Evolutionary conservation across 805 yeast genomes (phyloP).

Genomic region (Lipomyces yamanashiensis): DNA sequence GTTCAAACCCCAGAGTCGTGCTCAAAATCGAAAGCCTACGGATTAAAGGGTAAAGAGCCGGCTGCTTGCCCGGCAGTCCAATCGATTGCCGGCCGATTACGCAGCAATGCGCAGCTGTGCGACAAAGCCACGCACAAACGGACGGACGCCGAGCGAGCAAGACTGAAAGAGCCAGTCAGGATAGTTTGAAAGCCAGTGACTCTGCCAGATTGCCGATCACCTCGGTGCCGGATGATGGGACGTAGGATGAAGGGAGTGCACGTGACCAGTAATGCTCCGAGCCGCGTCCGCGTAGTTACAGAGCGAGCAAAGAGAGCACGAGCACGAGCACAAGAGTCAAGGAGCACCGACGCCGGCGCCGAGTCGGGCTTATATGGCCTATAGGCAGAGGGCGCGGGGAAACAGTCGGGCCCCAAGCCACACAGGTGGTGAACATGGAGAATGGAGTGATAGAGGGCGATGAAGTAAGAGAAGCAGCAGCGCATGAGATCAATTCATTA

Average conservation of each 20-base stretch:
- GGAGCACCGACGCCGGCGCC: constrained; percentile 13
- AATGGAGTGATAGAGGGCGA: background rate
- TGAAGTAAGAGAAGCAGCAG: background rate
- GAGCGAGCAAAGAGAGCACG: background rate
- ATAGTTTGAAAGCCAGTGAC: background rate
- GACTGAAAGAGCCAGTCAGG: background rate
- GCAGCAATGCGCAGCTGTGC: background rate
- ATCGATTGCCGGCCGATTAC: background rate
- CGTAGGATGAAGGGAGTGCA: background rate
- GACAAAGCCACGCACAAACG: too few species aligned
- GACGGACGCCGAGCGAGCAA: background rate
- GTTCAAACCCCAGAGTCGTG: too few species aligned
- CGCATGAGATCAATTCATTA: background rate
- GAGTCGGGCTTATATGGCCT: background rate
- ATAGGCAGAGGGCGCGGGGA: constrained; percentile 1
- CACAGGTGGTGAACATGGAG: background rate
- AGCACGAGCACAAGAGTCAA: background rate
- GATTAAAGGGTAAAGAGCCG: background rate
- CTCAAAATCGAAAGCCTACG: too few species aligned
- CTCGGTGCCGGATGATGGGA: background rate
- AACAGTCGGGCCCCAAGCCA: background rate
- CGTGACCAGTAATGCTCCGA: background rate
- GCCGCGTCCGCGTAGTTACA: background rate
- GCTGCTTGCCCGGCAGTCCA: background rate
- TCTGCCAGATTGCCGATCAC: background rate